These are phyloP conservation scores for Aspergillus terreus DNA, from an alignment of 2,329 filamentous ascomycete species.

Conservation along the genomic window DNA sequence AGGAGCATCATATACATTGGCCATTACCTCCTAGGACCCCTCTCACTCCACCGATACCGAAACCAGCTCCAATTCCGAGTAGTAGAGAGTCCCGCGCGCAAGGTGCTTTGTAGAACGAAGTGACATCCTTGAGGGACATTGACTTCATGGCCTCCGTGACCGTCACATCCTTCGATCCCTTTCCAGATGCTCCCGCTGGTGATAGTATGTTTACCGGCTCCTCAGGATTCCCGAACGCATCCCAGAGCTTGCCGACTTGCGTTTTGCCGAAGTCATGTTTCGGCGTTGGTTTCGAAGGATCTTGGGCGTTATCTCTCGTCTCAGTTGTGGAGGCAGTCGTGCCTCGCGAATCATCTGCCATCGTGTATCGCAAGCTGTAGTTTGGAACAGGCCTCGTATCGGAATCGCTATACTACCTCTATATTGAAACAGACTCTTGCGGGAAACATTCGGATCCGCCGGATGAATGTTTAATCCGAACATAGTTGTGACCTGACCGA, in stretches of 20 bases:
- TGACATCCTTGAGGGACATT: constrained; percentile 51
- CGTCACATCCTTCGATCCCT: constrained; percentile 40
- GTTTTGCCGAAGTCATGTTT: constrained; percentile 42
- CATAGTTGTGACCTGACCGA: neutral
- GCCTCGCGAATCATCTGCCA: constrained; percentile 40
- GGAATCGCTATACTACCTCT: constrained; percentile 9
- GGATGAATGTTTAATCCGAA: constrained; percentile 12
- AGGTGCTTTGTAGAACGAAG: constrained; percentile 69
- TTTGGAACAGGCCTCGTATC: neutral
- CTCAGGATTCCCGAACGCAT: constrained; percentile 44
- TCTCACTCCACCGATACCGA: constrained; percentile 69
- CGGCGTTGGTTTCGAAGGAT: constrained; percentile 27
- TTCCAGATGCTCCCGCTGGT: constrained; percentile 62
- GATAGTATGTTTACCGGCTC: constrained; percentile 54
- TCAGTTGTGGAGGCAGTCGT: constrained; percentile 14
- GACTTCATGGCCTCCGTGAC: constrained; percentile 40
- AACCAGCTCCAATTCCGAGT: constrained; percentile 76
- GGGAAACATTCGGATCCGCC: constrained; percentile 10
- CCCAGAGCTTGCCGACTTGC: constrained; percentile 47
- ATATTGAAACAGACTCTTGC: constrained; percentile 7
- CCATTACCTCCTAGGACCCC: constrained; percentile 68
- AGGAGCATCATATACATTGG: neutral
- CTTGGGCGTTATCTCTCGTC: constrained; percentile 14
- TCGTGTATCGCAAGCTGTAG: constrained; percentile 17
- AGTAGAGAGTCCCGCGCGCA: constrained; percentile 81